phyloP scores from a whole-genome alignment of 805 yeast species.

The Candida tibetensis region DNA sequence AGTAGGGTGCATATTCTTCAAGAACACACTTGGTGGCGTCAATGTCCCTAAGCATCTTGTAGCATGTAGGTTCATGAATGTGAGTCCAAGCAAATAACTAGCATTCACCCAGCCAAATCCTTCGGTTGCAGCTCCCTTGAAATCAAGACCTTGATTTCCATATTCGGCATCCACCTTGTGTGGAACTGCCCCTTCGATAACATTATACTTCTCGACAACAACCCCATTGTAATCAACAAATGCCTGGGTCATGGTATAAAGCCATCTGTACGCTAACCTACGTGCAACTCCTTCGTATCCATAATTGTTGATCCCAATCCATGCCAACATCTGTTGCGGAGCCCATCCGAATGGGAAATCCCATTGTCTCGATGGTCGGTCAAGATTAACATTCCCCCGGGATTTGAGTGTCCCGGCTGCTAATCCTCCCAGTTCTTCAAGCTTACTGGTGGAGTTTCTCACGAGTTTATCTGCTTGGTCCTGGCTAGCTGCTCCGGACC shows the following conservation, averaged over 20 bases:
- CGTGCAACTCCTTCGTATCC: slow-evolving; percentile 64
- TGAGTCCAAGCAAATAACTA: slow-evolving; percentile 70
- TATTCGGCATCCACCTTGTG: slow-evolving; percentile 94
- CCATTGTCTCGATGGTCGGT: slow-evolving; percentile 93
- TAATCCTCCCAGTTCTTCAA: slow-evolving; percentile 87
- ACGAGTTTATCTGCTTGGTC: slow-evolving; percentile 70
- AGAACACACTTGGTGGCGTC: slow-evolving; percentile 67
- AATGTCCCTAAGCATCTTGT: slow-evolving; percentile 76
- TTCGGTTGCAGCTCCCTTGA: slow-evolving; percentile 89
- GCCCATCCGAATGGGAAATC: slow-evolving; percentile 99
- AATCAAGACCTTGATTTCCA: slow-evolving; percentile 93
- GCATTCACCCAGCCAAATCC: slow-evolving; percentile 99
- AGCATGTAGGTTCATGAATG: slow-evolving; percentile 63
- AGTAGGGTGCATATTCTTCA: slow-evolving; percentile 27
- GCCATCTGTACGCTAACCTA: slow-evolving; percentile 82
- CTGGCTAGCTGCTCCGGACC: slow-evolving; percentile 67
- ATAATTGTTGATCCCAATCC: slow-evolving; percentile 80
- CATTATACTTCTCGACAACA: slow-evolving; percentile 93
- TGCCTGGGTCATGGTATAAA: slow-evolving; percentile 82
- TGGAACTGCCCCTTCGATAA: slow-evolving; percentile 76
- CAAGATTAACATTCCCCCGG: slow-evolving; percentile 65
- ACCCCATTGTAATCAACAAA: slow-evolving; percentile 92
- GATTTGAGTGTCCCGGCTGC: slow-evolving; percentile 78
- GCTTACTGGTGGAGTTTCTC: slow-evolving; percentile 53
- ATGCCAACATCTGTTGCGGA: slow-evolving; percentile 92